Percentiles rank a stretch among this genome's conserved stretches.
Evolutionary conservation across 805 yeast genomes (phyloP).

Genomic region (Jamesozyma hellenica): DNA sequence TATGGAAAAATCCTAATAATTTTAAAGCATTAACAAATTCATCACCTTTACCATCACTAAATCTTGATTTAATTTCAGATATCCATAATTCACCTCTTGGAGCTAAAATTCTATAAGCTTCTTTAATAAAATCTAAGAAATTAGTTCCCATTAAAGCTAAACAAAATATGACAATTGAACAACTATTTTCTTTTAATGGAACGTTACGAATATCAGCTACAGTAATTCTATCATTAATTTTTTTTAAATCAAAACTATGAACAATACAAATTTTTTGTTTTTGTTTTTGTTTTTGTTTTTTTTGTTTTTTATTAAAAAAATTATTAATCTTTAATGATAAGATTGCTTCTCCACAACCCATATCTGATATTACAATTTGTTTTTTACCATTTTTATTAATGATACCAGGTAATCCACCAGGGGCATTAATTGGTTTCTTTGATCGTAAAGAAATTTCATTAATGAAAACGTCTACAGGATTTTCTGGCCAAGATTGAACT

Average conservation of each 20-base stretch:
- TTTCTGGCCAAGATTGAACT: slow-evolving; percentile 96
- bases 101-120: slow-evolving; percentile 76
- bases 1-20: slow-evolving; percentile 75
- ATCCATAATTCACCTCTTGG: slow-evolving; percentile 96
- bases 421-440: slow-evolving; percentile 71
- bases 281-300: slow-evolving; percentile 33
- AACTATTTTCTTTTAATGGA: slow-evolving; percentile 70
- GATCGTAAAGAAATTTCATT: slow-evolving; percentile 53
- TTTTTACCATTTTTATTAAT: slow-evolving; percentile 24
- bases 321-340: slow-evolving; percentile 57
- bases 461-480: slow-evolving; percentile 89
- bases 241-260: slow-evolving; percentile 85
- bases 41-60: slow-evolving; percentile 63
- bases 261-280: slow-evolving; percentile 43
- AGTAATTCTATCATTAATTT: slow-evolving; percentile 79
- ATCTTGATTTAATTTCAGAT: slow-evolving; percentile 91
- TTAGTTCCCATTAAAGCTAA: slow-evolving; percentile 96
- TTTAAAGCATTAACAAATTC: slow-evolving; percentile 76
- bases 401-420: slow-evolving; percentile 87
- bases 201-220: slow-evolving; percentile 95
- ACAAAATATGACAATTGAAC: slow-evolving; percentile 86
- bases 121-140: slow-evolving; percentile 81
- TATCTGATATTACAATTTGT: slow-evolving; percentile 79
- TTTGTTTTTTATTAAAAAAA: slow-evolving; percentile 31
- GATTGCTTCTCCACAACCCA: slow-evolving; percentile 99